phyloP scores from a whole-genome alignment of 148 eudicot species.

The Polygonum maritimum region DNA sequence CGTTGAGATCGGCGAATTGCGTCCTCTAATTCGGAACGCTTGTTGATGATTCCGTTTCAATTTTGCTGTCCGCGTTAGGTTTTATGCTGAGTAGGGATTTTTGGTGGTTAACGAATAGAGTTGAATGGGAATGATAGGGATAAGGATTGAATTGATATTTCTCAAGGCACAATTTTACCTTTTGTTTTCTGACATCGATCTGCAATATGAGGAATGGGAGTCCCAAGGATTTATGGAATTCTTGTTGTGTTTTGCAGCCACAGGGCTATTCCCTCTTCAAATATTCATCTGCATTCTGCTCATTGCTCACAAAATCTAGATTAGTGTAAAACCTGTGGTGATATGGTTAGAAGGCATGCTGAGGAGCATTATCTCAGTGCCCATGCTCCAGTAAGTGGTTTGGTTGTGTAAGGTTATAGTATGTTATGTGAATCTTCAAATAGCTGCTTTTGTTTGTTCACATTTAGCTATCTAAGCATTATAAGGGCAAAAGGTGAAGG shows the following conservation, averaged over 20 bases:
- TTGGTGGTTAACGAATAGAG: background rate
- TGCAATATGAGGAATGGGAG: background rate
- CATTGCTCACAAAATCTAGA: slow-evolving; percentile 32
- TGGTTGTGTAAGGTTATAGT: background rate
- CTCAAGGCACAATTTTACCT: background rate
- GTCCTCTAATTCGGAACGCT: background rate
- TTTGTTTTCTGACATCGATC: background rate
- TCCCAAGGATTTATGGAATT: background rate
- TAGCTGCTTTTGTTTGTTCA: background rate
- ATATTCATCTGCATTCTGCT: background rate
- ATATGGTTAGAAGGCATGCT: slow-evolving; percentile 64
- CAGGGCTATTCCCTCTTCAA: background rate
- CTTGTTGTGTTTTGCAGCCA: background rate
- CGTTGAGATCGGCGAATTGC: background rate
- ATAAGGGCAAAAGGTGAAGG: background rate
- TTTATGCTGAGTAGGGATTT: background rate
- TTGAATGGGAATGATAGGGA: background rate
- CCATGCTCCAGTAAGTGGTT: slow-evolving; percentile 75
- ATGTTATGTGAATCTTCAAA: background rate
- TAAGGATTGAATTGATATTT: background rate
- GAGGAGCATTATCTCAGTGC: slow-evolving; percentile 74
- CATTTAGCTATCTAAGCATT: background rate
- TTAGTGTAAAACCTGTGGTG: slow-evolving; percentile 76
- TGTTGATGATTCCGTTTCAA: background rate
- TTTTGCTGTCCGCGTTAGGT: background rate